phyloP scores from a whole-genome alignment of 208 protist species.

The Tritrichomonas musculus region DNA sequence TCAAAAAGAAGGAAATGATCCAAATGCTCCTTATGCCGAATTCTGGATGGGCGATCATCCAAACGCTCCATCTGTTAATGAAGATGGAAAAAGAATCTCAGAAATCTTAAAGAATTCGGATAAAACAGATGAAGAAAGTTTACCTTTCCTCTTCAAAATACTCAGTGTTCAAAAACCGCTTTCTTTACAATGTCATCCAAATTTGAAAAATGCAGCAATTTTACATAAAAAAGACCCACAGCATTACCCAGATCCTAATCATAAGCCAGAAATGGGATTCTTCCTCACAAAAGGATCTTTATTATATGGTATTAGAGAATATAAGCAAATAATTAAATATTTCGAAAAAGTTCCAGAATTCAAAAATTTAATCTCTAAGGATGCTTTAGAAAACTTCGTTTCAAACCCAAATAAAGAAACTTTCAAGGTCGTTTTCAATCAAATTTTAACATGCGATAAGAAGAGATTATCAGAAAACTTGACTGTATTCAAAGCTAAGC shows the following conservation, averaged over 20 bases:
- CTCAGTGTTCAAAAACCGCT: slow-evolving; percentile 83
- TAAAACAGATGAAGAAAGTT: too few species aligned
- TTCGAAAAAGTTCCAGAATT: slow-evolving; percentile 47
- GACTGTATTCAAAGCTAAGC: too few species aligned
- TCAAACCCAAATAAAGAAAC: background rate
- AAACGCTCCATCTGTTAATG: slow-evolving; percentile 65
- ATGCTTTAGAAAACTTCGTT: background rate
- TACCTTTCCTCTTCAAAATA: slow-evolving; percentile 82
- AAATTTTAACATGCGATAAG: too few species aligned
- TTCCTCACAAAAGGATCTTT: slow-evolving; percentile 79
- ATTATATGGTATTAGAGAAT: slow-evolving; percentile 82
- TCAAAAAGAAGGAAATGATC: slow-evolving; percentile 18
- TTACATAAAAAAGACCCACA: slow-evolving; percentile 53
- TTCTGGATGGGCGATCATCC: slow-evolving; percentile 93
- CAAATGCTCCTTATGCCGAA: slow-evolving; percentile 67
- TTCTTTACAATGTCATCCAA: slow-evolving; percentile 92
- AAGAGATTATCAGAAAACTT: too few species aligned
- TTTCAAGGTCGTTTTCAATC: slow-evolving; percentile 27
- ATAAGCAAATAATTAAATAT: slow-evolving; percentile 68
- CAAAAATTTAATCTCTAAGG: background rate
- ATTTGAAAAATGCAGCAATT: slow-evolving; percentile 69
- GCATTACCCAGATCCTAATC: slow-evolving; percentile 91
- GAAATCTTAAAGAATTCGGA: background rate
- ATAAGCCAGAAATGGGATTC: slow-evolving; percentile 87
- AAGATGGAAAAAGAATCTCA: background rate